These are phyloP conservation scores for Corylus americana DNA, from an alignment of 306 rosid genomes.

Conservation along the genomic window DNA sequence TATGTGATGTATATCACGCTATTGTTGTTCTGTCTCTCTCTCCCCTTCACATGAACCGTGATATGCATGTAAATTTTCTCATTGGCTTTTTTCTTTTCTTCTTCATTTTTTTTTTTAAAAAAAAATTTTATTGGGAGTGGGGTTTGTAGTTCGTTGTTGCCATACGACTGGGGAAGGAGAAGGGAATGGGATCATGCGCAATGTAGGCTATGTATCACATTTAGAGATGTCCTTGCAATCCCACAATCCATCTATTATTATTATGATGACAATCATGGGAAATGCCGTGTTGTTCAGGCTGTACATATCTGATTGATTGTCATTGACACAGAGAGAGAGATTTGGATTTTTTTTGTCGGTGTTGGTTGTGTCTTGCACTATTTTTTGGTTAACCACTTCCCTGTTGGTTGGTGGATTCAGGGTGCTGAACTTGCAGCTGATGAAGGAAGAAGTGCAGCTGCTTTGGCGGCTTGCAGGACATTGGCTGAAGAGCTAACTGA, in stretches of 20 bases:
- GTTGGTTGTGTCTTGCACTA: slow-evolving; percentile 10
- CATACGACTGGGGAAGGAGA: not conserved
- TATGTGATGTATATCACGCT: not conserved
- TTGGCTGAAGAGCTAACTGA: slow-evolving; percentile 95
- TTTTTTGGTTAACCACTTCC: not conserved
- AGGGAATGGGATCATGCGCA: not conserved
- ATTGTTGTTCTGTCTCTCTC: not conserved
- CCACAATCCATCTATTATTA: not conserved
- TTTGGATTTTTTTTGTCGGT: not conserved
- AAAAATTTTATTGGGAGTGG: not conserved
- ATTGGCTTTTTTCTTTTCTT: not conserved
- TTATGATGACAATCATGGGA: not conserved
- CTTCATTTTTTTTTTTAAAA: no score
- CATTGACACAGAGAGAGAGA: no score
- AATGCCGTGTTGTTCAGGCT: not conserved
- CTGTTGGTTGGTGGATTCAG: slow-evolving; percentile 48
- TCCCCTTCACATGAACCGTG: not conserved
- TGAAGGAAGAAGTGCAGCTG: slow-evolving; percentile 92
- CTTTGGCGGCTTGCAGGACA: slow-evolving; percentile 96
- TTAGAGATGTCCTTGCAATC: not conserved
- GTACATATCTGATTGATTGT: not conserved
- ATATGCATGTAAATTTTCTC: not conserved
- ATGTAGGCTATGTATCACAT: not conserved
- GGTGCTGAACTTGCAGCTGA: slow-evolving; percentile 93
- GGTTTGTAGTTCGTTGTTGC: not conserved